Evolutionary conservation across 2,329 filamentous ascomycete genomes (phyloP), one percentile per base, ranked within the genome.

Genomic region (Graphilbum ipis-grandicollis): DNA sequence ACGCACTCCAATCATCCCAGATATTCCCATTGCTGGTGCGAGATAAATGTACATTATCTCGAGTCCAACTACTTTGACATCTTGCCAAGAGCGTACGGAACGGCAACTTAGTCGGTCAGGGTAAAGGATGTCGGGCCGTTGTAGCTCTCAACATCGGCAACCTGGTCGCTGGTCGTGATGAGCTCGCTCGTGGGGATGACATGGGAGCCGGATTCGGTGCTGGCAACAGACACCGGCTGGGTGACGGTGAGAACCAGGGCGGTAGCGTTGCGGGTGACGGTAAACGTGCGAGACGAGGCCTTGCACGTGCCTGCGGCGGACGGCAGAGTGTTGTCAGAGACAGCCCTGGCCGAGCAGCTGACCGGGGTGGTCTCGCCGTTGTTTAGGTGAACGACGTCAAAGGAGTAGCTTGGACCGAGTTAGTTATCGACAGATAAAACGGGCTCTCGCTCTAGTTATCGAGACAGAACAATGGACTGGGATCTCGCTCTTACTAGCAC

Each of bases 251-350:
- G 21, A 25, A 18, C 23, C 31, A 18, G 17, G 19, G 31, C 36
- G n/a, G 9, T 15, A 5, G 7, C 13, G 18, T 9, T 5, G 25
- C 3, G 3, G 8, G 23, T 9, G 25, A 38, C 26, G 26, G 7
- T 18, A 6, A 34, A 38, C 23, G 36, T 38, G 36, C 36, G 36
- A 8, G 36, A 31, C 4, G 36, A 38, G 23, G 31, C 15, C 3
- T 15, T 15, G 31, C 36, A 38, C n/a, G 36, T 13, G 25, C 9
- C 34, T 5, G 18, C 19, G 23, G 23, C 25, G 9, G 8, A 1
- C 7, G 36, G 36, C 19, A 38, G 36, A 2, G 19, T 19, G 31
- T 22, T 15, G 19, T 26, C 19, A 4, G 10, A 23, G 6, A 6
- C 10, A 15, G 10, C 31, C 3, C 13, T 9, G 19, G 19, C 19